Evolutionary conservation across 192 early-diverging fungal genomes (phyloP), one percentile per base, ranked within the genome.

Genomic region (Backusella morwellensis): DNA sequence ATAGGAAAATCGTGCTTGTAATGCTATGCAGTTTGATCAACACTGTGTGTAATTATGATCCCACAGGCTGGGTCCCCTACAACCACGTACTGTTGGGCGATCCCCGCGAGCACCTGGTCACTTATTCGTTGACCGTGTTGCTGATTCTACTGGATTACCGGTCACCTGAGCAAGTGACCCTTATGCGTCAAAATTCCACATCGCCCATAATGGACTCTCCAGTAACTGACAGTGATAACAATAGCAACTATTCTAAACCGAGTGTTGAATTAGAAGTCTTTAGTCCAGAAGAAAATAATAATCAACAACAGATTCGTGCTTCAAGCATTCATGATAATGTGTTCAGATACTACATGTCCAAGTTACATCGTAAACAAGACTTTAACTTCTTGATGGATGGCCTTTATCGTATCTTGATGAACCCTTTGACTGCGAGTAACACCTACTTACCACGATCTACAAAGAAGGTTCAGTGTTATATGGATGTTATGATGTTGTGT

Each of bases 11-110:
- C 35, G 88, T 91, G 8, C 78, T 97, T 35, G 90, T 92, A 9
- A 75, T 97, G 69, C 87, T 96, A 6, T 97, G 95, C 85, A 96
- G 94, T 78, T 77, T 97, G 34, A 76, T 97, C 52, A 98, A 98
- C 77, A 96, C 95, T 0, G 90, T 90, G 2, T 81, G 92, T 6
- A 91, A 91, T 47, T 95, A 96, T 78, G 92, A 96, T 77, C 92
- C 93, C 6, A 85, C 92, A 14, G 95, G 95, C 34, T 97, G 95
- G 95, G 85, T 95, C 12, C 95, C 95, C 42, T 98, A 97, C 82
- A 95, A 96, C 75, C 94, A 95, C 80, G 85, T 95, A 6, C 67
- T 95, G 42, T 89, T 92, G 56, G 85, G 87, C 11, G 92, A 96
- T 75, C 85, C 91, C 0, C 80, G 87, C 15, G 96, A 98, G 72